Conservation (phyloP, 148 eudicot genomes). For the Nepenthes gracilis region DNA sequence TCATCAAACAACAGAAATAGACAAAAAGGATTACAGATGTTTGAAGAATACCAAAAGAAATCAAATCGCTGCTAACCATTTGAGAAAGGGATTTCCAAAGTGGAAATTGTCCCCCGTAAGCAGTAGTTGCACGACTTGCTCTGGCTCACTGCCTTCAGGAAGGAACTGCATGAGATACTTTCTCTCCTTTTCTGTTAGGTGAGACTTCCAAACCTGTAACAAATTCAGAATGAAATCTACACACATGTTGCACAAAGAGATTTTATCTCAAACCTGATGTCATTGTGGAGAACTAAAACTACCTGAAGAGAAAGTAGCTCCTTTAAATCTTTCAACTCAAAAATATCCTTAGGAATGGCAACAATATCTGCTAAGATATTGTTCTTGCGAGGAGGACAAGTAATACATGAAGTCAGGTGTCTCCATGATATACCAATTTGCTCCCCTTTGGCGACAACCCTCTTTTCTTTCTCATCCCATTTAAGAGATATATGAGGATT, state of each 20-base stretch:
- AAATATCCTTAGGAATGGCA: constrained; percentile 53
- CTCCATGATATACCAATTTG: constrained; percentile 64
- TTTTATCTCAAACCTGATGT: not conserved
- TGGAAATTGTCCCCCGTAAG: constrained; percentile 56
- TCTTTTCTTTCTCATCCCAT: constrained; percentile 74
- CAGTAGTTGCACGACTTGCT: constrained; percentile 45
- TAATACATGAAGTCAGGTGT: constrained; percentile 38
- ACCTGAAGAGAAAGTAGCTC: constrained; percentile 75
- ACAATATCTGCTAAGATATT: constrained; percentile 57
- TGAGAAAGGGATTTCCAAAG: constrained; percentile 65
- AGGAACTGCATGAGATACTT: constrained; percentile 56
- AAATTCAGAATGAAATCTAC: constrained; percentile 3
- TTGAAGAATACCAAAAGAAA: not conserved
- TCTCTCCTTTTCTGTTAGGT: constrained; percentile 57
- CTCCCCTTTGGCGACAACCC: constrained; percentile 66
- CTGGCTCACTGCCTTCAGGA: constrained; percentile 43
- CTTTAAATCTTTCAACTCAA: constrained; percentile 45
- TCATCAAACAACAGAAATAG: not conserved
- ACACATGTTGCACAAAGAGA: not conserved
- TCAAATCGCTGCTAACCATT: constrained; percentile 45
- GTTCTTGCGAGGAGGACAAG: constrained; percentile 23
- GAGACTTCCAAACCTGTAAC: constrained; percentile 71
- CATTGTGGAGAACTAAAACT: constrained; percentile 7
- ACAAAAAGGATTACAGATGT: not conserved
- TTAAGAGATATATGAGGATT: constrained; percentile 50